Base-by-base conservation (phyloP, 768 basidiomycete species). In the Mycena sanguinolenta region DNA sequence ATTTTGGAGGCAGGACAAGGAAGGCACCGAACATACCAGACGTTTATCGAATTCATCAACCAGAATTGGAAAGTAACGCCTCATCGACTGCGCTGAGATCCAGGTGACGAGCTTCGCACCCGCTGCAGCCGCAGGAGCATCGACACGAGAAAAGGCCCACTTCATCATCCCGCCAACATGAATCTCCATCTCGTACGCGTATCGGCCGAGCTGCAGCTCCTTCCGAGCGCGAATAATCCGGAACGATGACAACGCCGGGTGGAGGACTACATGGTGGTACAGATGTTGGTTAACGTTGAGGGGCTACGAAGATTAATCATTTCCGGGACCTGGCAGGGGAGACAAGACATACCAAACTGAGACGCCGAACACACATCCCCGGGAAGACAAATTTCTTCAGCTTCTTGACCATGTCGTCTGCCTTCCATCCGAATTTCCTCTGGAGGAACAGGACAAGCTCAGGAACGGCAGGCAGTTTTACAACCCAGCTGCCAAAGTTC, bases 371-470 rank as follows among this genome's bases (percentile, higher is more conserved):
- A 19, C 14, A 60, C 6, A 44, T 16, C 19, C 58, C 58, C 19
- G 58, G 34, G 39, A 62, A 61, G 32, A 71, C 13, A 13, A 58
- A 30, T 5, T 28, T 57, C n/a, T 63, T 61, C 34, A 63, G 59
- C 38, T 58, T 65, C 17, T 19, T 17, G 1, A 12, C 49, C 23
- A 65, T 44, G 25, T 54, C 58, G 2, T 34, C 7, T 1, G 60
- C 28, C 3, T 17, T 39, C 73, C 73, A 73, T 25, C 73, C 69
- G 23, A 73, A 67, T 30, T 61, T 63, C 32, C 67, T 25, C 21
- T 46, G 8, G 38, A 65, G 67, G 36, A 53, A 73, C 9, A 55
- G 10, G 0, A 62, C 63, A n/a, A 73, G 66, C n/a, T 54, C 58
- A 16, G 46, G 52, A 34, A 71, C 44, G 23, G 19, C 25, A 30